These are phyloP conservation scores for Trichosanthes truncata DNA, from an alignment of 306 rosid species.

Conservation along the genomic window DNA sequence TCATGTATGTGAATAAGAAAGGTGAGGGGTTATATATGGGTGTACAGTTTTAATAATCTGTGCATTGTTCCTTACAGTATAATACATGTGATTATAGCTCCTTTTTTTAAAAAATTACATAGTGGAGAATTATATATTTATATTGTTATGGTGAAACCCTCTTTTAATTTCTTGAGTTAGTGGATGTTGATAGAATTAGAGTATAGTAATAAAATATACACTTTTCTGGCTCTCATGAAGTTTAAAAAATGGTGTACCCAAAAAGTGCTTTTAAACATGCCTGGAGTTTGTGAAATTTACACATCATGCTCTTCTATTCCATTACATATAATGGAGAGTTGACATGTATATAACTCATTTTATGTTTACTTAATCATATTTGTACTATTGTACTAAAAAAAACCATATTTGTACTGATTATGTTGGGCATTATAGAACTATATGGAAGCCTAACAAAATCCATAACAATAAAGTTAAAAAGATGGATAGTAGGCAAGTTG, in stretches of 20 bases:
- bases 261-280: not conserved
- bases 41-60: constrained; percentile 46
- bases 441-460: too few species aligned
- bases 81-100: constrained; percentile 18
- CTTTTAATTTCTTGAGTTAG: not conserved
- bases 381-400: too few species aligned
- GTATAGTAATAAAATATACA: too few species aligned
- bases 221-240: too few species aligned
- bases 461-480: too few species aligned
- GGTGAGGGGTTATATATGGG: constrained; percentile 37
- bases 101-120: constrained; percentile 4
- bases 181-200: not conserved
- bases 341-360: too few species aligned
- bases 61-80: constrained; percentile 30
- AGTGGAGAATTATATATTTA: constrained; percentile 14
- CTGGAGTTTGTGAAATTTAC: too few species aligned
- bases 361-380: not conserved
- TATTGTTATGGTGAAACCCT: constrained; percentile 13
- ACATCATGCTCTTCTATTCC: too few species aligned
- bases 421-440: not conserved
- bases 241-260: not conserved
- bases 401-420: too few species aligned
- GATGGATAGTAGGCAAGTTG: too few species aligned
- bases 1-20: constrained; percentile 34
- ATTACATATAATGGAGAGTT: too few species aligned